These are phyloP conservation scores for Yarrowia osloensis DNA, from an alignment of 805 yeast genomes.

Conservation along the genomic window DNA sequence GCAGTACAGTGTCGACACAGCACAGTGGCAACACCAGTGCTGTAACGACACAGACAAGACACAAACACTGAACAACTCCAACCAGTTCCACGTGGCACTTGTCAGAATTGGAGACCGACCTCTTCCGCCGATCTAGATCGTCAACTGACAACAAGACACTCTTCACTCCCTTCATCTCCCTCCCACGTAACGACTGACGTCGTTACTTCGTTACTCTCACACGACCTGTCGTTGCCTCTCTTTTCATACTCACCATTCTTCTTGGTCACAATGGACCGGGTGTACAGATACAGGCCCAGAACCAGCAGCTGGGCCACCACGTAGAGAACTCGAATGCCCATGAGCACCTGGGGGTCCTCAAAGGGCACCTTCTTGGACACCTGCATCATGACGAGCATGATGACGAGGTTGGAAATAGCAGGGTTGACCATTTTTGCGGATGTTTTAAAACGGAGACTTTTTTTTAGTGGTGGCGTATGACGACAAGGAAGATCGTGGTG, in stretches of 20 bases:
- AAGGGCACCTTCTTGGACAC: conserved; percentile 84
- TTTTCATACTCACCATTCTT: conserved; percentile 57
- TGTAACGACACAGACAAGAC: too few species aligned
- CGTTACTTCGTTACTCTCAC: too few species aligned
- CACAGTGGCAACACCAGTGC: too few species aligned
- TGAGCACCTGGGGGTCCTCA: conserved; percentile 73
- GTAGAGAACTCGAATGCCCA: conserved; percentile 76
- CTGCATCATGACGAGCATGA: conserved; percentile 97
- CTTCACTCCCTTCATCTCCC: too few species aligned
- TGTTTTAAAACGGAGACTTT: background rate
- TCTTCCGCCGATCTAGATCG: too few species aligned
- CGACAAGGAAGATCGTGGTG: background rate
- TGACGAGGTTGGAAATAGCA: conserved; percentile 76
- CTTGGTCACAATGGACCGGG: conserved; percentile 59
- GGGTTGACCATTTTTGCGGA: conserved; percentile 64
- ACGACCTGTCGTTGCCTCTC: too few species aligned
- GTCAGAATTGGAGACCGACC: too few species aligned
- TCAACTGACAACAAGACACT: too few species aligned
- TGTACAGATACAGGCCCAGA: conserved; percentile 63
- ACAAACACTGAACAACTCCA: too few species aligned
- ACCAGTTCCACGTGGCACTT: too few species aligned
- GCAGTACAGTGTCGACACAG: too few species aligned
- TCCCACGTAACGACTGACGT: too few species aligned
- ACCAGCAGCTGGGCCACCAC: conserved; percentile 65
- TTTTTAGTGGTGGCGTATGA: background rate